These are phyloP conservation scores for Sphenostylis stenocarpa DNA, from an alignment of 306 rosid genomes.

Conservation along the genomic window DNA sequence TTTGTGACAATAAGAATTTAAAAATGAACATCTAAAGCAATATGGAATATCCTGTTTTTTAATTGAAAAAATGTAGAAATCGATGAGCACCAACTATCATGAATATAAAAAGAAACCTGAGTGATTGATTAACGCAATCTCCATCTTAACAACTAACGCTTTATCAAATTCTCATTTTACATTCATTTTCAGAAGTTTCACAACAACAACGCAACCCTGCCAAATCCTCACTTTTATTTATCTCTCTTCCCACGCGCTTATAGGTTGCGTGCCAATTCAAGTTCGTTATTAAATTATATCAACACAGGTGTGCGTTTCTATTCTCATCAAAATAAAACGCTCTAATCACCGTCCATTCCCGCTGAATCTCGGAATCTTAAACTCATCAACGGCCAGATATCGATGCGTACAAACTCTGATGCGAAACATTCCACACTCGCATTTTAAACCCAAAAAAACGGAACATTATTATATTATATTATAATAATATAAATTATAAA, in stretches of 20 bases:
- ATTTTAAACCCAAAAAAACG: background rate
- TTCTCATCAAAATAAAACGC: background rate
- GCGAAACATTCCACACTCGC: conserved; percentile 26
- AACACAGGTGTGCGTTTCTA: conserved; percentile 27
- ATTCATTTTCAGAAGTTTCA: conserved; percentile 21
- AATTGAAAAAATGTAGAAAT: background rate
- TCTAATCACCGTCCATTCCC: conserved; percentile 12
- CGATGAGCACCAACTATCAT: background rate
- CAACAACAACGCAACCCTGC: background rate
- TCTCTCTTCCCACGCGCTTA: background rate
- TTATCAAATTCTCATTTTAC: background rate
- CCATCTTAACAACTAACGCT: conserved; percentile 10
- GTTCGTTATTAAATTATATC: conserved; percentile 40
- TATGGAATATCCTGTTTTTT: background rate
- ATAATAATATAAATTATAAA: too few relatives aligned
- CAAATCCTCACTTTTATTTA: conserved; percentile 7
- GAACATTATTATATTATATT: background rate
- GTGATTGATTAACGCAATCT: conserved; percentile 31
- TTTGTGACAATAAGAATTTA: background rate
- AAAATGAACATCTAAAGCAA: background rate
- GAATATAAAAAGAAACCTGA: background rate
- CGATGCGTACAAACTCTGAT: conserved; percentile 24
- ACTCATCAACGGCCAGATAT: conserved; percentile 33
- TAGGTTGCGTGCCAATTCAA: conserved; percentile 28
- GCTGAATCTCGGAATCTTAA: conserved; percentile 7